phyloP scores from a whole-genome alignment of 306 rosid species.

The Cucumis hystrix region DNA sequence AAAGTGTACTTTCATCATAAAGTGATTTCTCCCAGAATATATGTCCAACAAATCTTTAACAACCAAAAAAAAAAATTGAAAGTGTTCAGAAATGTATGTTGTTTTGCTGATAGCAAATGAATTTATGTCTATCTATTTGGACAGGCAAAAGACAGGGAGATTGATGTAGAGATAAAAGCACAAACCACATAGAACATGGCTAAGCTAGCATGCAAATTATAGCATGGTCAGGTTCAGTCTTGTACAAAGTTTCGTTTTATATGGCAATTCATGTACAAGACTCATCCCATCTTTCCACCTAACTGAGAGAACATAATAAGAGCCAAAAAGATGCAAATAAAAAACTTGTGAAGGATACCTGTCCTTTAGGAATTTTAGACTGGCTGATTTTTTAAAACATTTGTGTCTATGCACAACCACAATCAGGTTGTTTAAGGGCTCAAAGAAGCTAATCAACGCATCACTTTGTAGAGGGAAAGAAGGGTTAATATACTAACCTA shows the following conservation, averaged over 20 bases:
- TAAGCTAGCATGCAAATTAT: conserved; percentile 29
- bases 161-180: conserved; percentile 41
- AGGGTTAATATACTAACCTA: neutral
- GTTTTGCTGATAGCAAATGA: conserved; percentile 3
- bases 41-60: neutral
- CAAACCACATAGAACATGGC: conserved; percentile 47
- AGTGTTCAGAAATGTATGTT: neutral
- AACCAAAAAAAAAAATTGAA: neutral
- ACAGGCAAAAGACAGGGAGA: conserved; percentile 49
- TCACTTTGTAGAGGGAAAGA: neutral
- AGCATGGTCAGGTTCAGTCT: conserved; percentile 68
- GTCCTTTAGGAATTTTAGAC: neutral
- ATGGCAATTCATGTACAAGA: conserved; percentile 49
- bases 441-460: neutral
- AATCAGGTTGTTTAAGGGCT: conserved; percentile 1
- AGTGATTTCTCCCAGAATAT: neutral
- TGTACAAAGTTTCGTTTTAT: conserved; percentile 65
- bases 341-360: neutral
- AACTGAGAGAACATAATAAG: neutral
- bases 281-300: conserved; percentile 36
- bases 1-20: neutral
- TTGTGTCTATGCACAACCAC: neutral
- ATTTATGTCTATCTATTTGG: conserved; percentile 38
- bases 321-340: neutral
- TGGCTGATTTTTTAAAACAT: neutral